Evolutionary conservation across 257 asterid genomes (phyloP), one percentile per base, ranked within the genome.

Genomic region (Scutellaria barbata): DNA sequence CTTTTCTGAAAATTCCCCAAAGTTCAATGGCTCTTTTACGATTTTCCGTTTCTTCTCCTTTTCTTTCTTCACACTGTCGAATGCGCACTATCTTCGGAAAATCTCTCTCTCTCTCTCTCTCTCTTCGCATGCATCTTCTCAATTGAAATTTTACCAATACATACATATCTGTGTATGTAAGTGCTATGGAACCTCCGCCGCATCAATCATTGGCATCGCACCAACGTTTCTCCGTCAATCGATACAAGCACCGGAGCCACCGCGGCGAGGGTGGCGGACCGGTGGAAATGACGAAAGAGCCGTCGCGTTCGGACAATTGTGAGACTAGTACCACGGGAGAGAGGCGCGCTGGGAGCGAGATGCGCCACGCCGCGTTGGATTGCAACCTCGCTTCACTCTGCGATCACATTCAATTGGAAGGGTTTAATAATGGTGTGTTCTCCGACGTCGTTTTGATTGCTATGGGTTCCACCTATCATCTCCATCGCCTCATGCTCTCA

Each of bases 401-500:
- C 73, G 96, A 88, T 77, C 99, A 95, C 76, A 86, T 95, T 73
- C 96, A 89, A 68, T 65, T 85, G 80, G 90, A 95, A 83, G 99
- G 99, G 61, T 95, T 91, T 81, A 85, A 85, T 53, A 82, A 80
- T 60, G 96, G 98, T 14, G 84, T 92, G 5, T 95, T 95, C 81
- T 89, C 95, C 60, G 99, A 95, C 76, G 93, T 91, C 82, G 82
- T 91, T 78, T 80, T 95, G 77, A 88, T 84, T 46, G 92, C 96
- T 47, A 84, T 88, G 95, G 95, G 85, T 16, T 85, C 96, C 54
- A 81, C 88, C 63, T 95, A 91, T 75, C 88, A 77, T 47, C 97
- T 95, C 68, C 98, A 95, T 74, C 96, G 99, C 64, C 91, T 95
- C 74, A 80, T 95, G 60, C 92, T 95, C 74, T 95, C 98, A 46